Conservation (phyloP, 768 basidiomycete species). For the Sutorius australiensis region DNA sequence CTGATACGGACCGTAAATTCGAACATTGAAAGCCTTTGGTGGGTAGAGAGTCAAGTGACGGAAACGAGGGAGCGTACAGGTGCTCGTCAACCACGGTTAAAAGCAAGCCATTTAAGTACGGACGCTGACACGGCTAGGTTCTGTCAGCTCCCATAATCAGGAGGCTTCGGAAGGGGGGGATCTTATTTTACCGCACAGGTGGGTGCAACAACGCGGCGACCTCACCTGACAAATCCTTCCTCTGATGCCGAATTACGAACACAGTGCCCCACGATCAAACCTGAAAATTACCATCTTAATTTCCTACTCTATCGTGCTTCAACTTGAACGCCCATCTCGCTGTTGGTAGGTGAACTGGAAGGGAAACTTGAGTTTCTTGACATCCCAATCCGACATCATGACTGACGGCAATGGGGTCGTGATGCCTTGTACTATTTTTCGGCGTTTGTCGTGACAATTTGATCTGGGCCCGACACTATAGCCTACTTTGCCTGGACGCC, state of each 20-base stretch:
- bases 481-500: neutral
- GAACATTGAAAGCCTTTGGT: constrained; percentile 11
- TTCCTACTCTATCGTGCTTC: neutral
- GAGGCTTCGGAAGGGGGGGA: constrained; percentile 8
- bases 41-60: neutral
- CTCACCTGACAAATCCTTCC: neutral
- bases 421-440: neutral
- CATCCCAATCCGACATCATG: neutral
- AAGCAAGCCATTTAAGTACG: constrained; percentile 11
- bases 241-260: constrained; percentile 10
- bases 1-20: constrained; percentile 8
- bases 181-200: constrained; percentile 8
- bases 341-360: neutral
- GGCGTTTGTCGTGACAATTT: neutral
- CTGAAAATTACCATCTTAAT: neutral
- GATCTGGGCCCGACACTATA: neutral
- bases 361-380: neutral
- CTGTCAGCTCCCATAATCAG: constrained; percentile 19
- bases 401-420: neutral
- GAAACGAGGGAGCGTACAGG: neutral
- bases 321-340: neutral
- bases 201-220: constrained; percentile 7
- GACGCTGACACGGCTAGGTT: constrained; percentile 12
- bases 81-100: neutral
- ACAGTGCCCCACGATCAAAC: constrained; percentile 1